These are phyloP conservation scores for Phytomonas sp. DNA, from an alignment of 208 protist species.

Conservation along the genomic window DNA sequence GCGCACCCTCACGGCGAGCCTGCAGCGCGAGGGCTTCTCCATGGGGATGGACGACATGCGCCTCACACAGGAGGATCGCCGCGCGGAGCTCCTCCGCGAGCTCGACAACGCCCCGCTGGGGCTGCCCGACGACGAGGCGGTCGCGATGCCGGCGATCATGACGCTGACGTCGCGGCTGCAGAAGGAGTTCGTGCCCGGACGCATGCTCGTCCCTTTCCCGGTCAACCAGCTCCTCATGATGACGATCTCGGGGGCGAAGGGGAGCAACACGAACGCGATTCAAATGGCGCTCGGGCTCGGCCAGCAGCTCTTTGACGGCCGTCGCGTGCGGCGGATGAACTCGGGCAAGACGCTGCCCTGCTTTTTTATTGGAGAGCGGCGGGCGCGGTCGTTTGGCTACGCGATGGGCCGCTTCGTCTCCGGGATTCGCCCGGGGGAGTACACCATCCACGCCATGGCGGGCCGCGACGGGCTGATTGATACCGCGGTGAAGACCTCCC, in stretches of 20 bases:
- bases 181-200: constrained; percentile 83
- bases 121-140: constrained; percentile 67
- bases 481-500: constrained; percentile 99
- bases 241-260: constrained; percentile 98
- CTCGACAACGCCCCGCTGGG: constrained; percentile 72
- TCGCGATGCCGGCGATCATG: constrained; percentile 74
- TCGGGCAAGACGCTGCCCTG: constrained; percentile 96
- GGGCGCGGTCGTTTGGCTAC: constrained; percentile 84
- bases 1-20: constrained; percentile 92
- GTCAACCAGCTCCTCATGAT: constrained; percentile 98
- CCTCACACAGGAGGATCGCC: constrained; percentile 75
- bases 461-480: constrained; percentile 99
- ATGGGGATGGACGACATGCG: constrained; percentile 98
- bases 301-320: constrained; percentile 98
- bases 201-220: constrained; percentile 93
- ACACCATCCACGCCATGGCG: constrained; percentile 99
- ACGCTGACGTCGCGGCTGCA: constrained; percentile 70
- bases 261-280: constrained; percentile 96
- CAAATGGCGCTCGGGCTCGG: constrained; percentile 96
- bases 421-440: constrained; percentile 98
- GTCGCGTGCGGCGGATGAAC: constrained; percentile 94
- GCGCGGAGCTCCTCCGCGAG: constrained; percentile 56
- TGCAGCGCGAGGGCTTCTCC: constrained; percentile 96
- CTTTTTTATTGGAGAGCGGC: constrained; percentile 71
- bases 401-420: constrained; percentile 96